A percentile compares a stretch with the other conserved stretches of the same genome.
phyloP scores from a whole-genome alignment of 2,329 filamentous ascomycete genomes.

The Ceratocystis albifundus region DNA sequence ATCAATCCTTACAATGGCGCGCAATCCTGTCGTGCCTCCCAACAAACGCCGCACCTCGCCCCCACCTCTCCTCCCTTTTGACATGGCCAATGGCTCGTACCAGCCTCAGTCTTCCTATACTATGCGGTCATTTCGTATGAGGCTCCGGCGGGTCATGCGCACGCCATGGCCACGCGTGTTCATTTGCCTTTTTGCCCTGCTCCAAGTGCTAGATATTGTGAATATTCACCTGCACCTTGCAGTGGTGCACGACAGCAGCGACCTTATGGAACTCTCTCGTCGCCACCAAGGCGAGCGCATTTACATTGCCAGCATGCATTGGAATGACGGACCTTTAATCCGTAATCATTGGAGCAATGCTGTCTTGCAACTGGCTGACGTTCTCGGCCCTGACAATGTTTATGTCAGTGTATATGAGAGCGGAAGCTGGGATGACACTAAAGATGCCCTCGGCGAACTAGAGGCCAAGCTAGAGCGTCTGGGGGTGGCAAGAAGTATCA shows the following conservation, averaged over 20 bases:
- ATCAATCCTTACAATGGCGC: conserved; percentile 12
- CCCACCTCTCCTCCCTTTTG: conserved; percentile 21
- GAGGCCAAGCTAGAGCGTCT: conserved; percentile 42
- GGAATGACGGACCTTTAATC: conserved; percentile 52
- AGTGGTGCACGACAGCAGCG: conserved; percentile 16
- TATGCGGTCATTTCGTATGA: conserved; percentile 26
- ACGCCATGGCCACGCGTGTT: conserved; percentile 30
- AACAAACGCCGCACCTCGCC: conserved; percentile 20
- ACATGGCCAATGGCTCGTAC: conserved; percentile 17
- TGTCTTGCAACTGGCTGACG: conserved; percentile 44
- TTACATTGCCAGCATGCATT: conserved; percentile 59
- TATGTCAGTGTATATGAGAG: conserved; percentile 58
- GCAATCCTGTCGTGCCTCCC: not conserved
- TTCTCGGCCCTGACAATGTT: conserved; percentile 51
- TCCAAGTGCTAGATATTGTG: conserved; percentile 34
- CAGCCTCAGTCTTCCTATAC: conserved; percentile 4
- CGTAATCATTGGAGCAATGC: conserved; percentile 51
- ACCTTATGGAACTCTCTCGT: conserved; percentile 20
- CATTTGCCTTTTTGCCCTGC: conserved; percentile 30
- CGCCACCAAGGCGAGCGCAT: conserved; percentile 35
- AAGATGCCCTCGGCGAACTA: conserved; percentile 47
- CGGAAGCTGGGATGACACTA: conserved; percentile 58
- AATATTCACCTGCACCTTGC: conserved; percentile 31
- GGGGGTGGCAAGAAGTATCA: conserved; percentile 44
- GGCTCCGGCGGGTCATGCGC: conserved; percentile 33